Percentiles rank a stretch among this genome's conserved stretches.
Conservation (phyloP, 495 filamentous ascomycete species). For the Penicillium roqueforti region DNA sequence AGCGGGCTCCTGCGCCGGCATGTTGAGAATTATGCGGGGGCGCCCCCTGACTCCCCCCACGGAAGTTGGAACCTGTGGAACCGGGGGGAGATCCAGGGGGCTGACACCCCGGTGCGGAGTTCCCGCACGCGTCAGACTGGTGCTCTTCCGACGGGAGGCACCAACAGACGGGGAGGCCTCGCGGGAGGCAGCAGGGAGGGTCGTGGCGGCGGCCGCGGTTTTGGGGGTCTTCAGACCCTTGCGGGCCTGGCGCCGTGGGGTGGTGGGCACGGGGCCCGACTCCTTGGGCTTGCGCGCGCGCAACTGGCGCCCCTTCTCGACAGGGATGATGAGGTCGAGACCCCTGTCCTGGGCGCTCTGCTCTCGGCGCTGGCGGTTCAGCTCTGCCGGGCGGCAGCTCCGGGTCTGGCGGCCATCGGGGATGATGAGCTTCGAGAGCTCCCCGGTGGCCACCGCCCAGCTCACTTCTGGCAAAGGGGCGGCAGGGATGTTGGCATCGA, state of each 20-base stretch:
- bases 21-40: neutral
- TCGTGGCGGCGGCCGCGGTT: neutral
- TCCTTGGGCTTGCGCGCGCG: constrained; percentile 4
- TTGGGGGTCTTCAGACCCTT: neutral
- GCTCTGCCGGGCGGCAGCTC: constrained; percentile 72
- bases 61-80: neutral
- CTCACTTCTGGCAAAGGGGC: constrained; percentile 66
- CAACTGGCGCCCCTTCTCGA: neutral
- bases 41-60: neutral
- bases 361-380: constrained; percentile 26
- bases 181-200: neutral
- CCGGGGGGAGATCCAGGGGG: neutral
- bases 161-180: constrained; percentile 1
- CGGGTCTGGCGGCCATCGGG: constrained; percentile 64
- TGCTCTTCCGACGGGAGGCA: constrained; percentile 3
- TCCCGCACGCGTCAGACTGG: neutral
- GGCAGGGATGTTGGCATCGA: constrained; percentile 45
- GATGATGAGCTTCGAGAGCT: constrained; percentile 77
- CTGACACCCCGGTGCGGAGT: neutral
- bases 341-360: neutral
- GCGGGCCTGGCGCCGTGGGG: neutral
- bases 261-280: neutral
- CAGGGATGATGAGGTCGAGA: neutral
- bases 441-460: constrained; percentile 77
- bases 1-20: neutral